These are phyloP conservation scores for Volvox africanus DNA, from an alignment of 139 green algal genomes.

Conservation along the genomic window DNA sequence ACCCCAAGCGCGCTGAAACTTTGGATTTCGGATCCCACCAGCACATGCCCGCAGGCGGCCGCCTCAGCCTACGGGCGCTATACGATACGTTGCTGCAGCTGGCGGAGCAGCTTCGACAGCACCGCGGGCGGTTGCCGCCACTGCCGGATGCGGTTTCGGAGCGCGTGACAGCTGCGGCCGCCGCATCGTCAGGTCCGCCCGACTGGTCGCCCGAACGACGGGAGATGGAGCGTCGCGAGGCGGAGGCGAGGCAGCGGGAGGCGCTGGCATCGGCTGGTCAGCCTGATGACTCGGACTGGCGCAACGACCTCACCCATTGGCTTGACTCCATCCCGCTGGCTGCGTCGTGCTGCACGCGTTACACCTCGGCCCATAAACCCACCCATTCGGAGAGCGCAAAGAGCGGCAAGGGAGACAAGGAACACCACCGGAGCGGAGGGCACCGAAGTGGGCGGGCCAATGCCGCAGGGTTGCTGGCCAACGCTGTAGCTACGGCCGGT, in stretches of 20 bases:
- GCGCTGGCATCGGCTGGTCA: not conserved
- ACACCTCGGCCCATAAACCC: not conserved
- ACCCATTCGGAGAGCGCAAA: too few species aligned
- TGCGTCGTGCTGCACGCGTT: slow-evolving; percentile 7
- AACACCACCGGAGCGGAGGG: not conserved
- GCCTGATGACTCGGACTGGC: not conserved
- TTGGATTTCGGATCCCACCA: slow-evolving; percentile 31
- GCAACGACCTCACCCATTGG: slow-evolving; percentile 38
- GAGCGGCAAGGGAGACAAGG: not conserved
- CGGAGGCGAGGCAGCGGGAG: slow-evolving; percentile 13
- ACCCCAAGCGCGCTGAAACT: not conserved
- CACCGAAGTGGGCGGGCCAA: not conserved
- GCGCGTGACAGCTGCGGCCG: not conserved
- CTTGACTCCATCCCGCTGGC: slow-evolving; percentile 28
- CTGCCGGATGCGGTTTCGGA: not conserved
- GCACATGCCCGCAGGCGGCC: slow-evolving; percentile 35
- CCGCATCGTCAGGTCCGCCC: not conserved
- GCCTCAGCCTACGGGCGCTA: slow-evolving; percentile 34
- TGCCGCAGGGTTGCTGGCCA: not conserved
- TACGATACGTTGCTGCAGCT: not conserved
- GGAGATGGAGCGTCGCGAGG: not conserved
- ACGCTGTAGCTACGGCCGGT: not conserved
- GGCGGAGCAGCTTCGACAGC: slow-evolving; percentile 12
- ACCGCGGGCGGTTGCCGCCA: not conserved
- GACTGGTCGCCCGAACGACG: slow-evolving; percentile 22